Percentiles rank a stretch among this genome's conserved stretches.
Conservation (phyloP, 140 eudicot species). For the Bidens hawaiensis region DNA sequence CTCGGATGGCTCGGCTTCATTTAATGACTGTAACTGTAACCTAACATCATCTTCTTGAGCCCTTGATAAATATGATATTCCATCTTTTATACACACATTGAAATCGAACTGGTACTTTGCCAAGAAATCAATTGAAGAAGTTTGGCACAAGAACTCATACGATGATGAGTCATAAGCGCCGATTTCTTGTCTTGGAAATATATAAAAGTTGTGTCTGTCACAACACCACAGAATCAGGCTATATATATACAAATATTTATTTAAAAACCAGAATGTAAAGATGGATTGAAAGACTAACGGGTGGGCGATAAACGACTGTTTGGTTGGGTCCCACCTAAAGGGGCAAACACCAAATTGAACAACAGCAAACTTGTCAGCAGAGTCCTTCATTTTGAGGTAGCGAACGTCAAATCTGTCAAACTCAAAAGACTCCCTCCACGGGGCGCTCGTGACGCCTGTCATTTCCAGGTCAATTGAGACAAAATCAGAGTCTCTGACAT, state of each 20-base stretch:
- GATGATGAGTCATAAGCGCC: slow-evolving; percentile 38
- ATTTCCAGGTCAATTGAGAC: slow-evolving; percentile 87
- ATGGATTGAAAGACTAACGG: slow-evolving; percentile 52
- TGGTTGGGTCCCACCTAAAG: slow-evolving; percentile 65
- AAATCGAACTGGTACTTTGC: slow-evolving; percentile 90
- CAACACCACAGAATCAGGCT: background rate
- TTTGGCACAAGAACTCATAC: slow-evolving; percentile 80
- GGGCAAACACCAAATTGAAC: slow-evolving; percentile 97
- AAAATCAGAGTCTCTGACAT: slow-evolving; percentile 69
- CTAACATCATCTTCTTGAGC: slow-evolving; percentile 75
- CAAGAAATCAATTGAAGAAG: slow-evolving; percentile 85
- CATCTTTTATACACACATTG: slow-evolving; percentile 71
- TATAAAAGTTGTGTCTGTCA: slow-evolving; percentile 78
- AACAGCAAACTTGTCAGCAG: slow-evolving; percentile 87
- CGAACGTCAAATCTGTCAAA: slow-evolving; percentile 66
- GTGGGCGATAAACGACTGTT: slow-evolving; percentile 61
- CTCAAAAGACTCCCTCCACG: slow-evolving; percentile 85
- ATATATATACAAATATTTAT: background rate
- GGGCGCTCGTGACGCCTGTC: slow-evolving; percentile 92
- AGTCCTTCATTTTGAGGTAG: slow-evolving; percentile 74
- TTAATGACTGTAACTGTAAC: slow-evolving; percentile 33
- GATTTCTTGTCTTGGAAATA: slow-evolving; percentile 86
- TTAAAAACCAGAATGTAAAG: background rate
- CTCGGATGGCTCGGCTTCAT: slow-evolving; percentile 38
- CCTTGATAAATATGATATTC: slow-evolving; percentile 97